Conservation (phyloP, 768 basidiomycete genomes). For the Termitomyces sp. region DNA sequence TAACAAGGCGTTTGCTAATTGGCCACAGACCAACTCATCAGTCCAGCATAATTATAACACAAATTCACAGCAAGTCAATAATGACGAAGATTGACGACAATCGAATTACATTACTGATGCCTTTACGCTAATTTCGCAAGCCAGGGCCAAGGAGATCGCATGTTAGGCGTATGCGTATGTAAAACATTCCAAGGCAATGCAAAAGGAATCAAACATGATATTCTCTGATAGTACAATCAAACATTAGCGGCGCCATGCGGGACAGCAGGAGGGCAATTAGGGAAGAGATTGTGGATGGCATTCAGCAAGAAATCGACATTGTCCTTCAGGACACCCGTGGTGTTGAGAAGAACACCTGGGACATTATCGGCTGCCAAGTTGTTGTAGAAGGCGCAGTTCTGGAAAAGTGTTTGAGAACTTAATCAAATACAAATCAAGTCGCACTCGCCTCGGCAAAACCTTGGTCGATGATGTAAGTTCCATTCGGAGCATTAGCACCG, state of each 20-base stretch:
- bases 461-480: constrained; percentile 6
- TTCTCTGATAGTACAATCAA: background rate
- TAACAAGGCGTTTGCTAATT: no score
- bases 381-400: constrained; percentile 5
- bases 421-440: no score
- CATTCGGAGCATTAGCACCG: constrained; percentile 8
- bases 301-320: constrained; percentile 12
- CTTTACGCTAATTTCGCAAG: no score
- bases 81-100: no score
- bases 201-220: background rate
- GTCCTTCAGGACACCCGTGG: constrained; percentile 9
- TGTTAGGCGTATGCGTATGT: background rate
- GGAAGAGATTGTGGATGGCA: constrained; percentile 8
- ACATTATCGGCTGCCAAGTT: constrained; percentile 8
- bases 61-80: no score
- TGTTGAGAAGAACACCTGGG: constrained; percentile 11
- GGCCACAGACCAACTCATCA: no score
- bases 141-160: background rate
- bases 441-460: constrained; percentile 1
- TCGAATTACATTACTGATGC: no score
- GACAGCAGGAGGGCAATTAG: constrained; percentile 4
- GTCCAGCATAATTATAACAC: no score
- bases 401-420: background rate
- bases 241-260: constrained; percentile 10
- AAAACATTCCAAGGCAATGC: background rate